Percentiles rank a stretch among this genome's conserved stretches.
phyloP scores from a whole-genome alignment of 306 rosid species.

The Vigna unguiculata region DNA sequence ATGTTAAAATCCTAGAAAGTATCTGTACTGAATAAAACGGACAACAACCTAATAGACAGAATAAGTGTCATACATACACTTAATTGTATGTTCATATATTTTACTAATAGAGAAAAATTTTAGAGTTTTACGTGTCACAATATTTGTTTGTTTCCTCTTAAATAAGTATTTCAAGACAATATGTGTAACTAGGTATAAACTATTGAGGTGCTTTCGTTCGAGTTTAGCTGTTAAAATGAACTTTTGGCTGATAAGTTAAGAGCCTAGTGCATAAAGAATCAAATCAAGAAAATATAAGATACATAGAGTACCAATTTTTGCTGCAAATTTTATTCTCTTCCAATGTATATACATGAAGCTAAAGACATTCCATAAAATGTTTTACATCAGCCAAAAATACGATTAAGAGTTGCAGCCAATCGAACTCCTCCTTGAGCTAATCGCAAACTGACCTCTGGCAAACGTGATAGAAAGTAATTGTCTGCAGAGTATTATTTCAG shows the following conservation, averaged over 20 bases:
- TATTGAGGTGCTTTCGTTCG: not conserved
- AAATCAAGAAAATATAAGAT: slow-evolving; percentile 1
- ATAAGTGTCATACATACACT: too few relatives aligned
- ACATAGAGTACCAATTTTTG: not conserved
- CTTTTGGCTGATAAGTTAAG: not conserved
- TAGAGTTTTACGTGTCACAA: too few relatives aligned
- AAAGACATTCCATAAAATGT: not conserved
- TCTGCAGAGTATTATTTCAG: slow-evolving; percentile 56
- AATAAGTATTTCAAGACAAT: not conserved
- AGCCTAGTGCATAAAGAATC: not conserved
- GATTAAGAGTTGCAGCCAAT: slow-evolving; percentile 78
- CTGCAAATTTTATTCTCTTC: not conserved
- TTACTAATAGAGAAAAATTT: too few relatives aligned
- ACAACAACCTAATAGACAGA: too few relatives aligned
- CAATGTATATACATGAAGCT: not conserved
- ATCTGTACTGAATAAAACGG: too few relatives aligned
- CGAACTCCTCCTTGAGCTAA: slow-evolving; percentile 91
- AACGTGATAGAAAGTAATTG: slow-evolving; percentile 76
- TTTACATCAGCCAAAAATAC: slow-evolving; percentile 58
- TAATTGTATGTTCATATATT: too few relatives aligned
- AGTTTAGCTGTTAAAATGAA: not conserved
- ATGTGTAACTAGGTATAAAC: too few relatives aligned
- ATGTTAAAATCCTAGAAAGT: too few relatives aligned
- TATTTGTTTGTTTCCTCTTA: too few relatives aligned
- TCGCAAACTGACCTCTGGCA: slow-evolving; percentile 66